A percentile compares a stretch with the other conserved stretches of the same genome.
These are phyloP conservation scores for Colletotrichum incanum DNA, from an alignment of 2,329 filamentous ascomycete genomes.

Conservation along the genomic window DNA sequence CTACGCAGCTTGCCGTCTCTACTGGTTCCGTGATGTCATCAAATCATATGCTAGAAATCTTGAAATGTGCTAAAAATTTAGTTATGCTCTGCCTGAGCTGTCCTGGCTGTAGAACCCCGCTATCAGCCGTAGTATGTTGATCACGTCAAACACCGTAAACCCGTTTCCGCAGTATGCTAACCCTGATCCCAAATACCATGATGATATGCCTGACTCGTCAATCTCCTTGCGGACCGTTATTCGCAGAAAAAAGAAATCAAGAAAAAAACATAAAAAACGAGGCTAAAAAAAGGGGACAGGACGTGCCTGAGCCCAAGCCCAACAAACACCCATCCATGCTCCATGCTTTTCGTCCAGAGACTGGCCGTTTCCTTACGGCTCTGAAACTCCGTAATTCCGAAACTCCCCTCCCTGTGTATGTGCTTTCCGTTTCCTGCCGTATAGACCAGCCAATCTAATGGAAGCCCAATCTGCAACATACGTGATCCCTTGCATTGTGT, in stretches of 20 bases:
- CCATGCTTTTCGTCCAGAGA: constrained; percentile 15
- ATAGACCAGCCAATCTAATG: constrained; percentile 4
- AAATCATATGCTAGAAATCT: neutral
- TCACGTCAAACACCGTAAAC: constrained; percentile 26
- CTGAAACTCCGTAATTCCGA: constrained; percentile 6
- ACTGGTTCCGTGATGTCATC: constrained; percentile 1
- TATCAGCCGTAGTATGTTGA: constrained; percentile 32
- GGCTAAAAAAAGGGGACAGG: neutral
- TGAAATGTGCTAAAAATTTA: neutral
- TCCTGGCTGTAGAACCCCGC: constrained; percentile 41
- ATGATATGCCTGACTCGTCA: constrained; percentile 1
- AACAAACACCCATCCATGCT: constrained; percentile 15
- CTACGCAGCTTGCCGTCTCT: neutral
- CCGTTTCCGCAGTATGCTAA: constrained; percentile 25
- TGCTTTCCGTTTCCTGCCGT: neutral
- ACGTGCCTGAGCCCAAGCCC: neutral
- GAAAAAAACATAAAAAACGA: too few relatives aligned
- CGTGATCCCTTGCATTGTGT: constrained; percentile 14
- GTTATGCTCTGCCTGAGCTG: constrained; percentile 34
- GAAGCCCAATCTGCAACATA: neutral
- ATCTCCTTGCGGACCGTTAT: constrained; percentile 3
- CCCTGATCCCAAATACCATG: constrained; percentile 1
- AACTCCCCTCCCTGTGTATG: constrained; percentile 15
- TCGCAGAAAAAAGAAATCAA: neutral
- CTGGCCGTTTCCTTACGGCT: constrained; percentile 10